These are phyloP conservation scores for Stellera chamaejasme DNA, from an alignment of 345 rosid species.

Conservation along the genomic window DNA sequence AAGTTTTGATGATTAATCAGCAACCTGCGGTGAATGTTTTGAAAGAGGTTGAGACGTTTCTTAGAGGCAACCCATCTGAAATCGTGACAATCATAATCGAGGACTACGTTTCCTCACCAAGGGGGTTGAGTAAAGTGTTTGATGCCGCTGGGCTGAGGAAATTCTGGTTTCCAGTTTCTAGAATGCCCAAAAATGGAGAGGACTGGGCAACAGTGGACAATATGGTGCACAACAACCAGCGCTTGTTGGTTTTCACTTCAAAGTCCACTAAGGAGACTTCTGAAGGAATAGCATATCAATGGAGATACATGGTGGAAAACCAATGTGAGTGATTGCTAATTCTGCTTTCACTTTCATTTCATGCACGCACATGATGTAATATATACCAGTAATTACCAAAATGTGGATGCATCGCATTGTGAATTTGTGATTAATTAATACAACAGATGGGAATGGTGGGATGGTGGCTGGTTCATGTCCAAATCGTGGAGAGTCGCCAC, in stretches of 20 bases:
- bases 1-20: slow-evolving; percentile 19
- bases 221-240: slow-evolving; percentile 60
- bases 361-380: background rate
- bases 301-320: slow-evolving; percentile 80
- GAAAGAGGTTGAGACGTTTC: slow-evolving; percentile 51
- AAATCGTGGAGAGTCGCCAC: slow-evolving; percentile 63
- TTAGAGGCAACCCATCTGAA: slow-evolving; percentile 53
- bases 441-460: slow-evolving; percentile 71
- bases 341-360: background rate
- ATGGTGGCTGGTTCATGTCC: slow-evolving; percentile 61
- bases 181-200: slow-evolving; percentile 75
- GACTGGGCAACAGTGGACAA: slow-evolving; percentile 75
- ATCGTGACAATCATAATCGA: slow-evolving; percentile 71
- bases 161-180: slow-evolving; percentile 67
- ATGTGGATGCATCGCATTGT: too few relatives aligned
- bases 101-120: slow-evolving; percentile 74
- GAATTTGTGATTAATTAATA: too few relatives aligned
- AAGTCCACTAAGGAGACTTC: slow-evolving; percentile 55
- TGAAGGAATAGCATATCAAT: slow-evolving; percentile 69
- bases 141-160: slow-evolving; percentile 61
- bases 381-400: too few relatives aligned
- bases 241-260: slow-evolving; percentile 76
- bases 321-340: slow-evolving; percentile 51
- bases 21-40: slow-evolving; percentile 67
- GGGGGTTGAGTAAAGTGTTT: slow-evolving; percentile 57